phyloP scores from a whole-genome alignment of 1,284 basidiomycete species.

The Boletus smithii region DNA sequence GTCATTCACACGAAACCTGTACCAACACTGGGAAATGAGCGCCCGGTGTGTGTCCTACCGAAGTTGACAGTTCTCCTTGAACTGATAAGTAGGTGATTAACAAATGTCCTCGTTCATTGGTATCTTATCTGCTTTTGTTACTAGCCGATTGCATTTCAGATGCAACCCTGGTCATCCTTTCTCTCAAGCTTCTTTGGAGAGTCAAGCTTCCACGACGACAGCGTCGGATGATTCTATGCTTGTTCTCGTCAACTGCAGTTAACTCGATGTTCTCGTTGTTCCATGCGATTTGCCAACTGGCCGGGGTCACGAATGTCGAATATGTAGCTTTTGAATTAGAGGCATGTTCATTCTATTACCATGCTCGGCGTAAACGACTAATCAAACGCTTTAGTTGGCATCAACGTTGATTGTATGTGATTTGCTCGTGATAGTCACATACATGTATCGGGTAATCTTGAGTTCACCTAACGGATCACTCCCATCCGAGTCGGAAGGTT shows the following conservation, averaged over 20 bases:
- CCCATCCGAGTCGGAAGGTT: neutral
- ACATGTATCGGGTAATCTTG: neutral
- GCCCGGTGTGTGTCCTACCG: neutral
- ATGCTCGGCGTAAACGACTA: too few species aligned
- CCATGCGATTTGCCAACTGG: neutral
- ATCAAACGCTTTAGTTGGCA: too few species aligned
- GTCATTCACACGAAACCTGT: too few species aligned
- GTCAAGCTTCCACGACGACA: slow-evolving; percentile 1
- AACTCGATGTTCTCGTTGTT: neutral
- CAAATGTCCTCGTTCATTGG: neutral
- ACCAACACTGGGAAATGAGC: neutral
- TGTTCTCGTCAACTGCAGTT: slow-evolving; percentile 2
- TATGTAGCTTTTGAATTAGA: neutral
- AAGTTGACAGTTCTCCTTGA: neutral
- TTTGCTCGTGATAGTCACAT: slow-evolving; percentile 1
- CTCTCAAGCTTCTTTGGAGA: slow-evolving; percentile 5
- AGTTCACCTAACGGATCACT: neutral
- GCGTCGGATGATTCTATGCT: slow-evolving; percentile 1
- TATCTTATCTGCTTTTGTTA: neutral
- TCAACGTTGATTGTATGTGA: neutral
- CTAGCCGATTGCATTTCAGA: neutral
- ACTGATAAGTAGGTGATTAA: neutral
- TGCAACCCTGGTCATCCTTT: neutral
- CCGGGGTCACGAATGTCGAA: neutral
- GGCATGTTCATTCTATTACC: neutral